phyloP scores from a whole-genome alignment of 1,284 basidiomycete species.

The Sanghuangporus weigelae region DNA sequence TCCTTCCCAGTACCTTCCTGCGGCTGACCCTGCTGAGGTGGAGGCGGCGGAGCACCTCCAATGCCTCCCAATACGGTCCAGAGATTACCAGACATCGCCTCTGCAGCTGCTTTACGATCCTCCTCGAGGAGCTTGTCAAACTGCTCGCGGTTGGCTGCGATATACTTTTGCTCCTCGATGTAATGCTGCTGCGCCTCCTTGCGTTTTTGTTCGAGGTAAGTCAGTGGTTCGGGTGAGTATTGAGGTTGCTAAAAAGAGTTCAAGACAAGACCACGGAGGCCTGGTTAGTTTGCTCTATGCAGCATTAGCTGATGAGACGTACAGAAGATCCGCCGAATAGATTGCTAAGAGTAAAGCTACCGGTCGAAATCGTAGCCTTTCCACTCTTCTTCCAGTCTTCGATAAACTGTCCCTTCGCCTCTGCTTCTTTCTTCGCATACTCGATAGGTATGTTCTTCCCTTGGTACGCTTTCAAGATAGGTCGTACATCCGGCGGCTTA shows the following conservation, averaged over 20 bases:
- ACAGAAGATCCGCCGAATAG: conserved; percentile 48
- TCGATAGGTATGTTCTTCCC: conserved; percentile 88
- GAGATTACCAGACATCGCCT: conserved; percentile 48
- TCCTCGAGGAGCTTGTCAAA: conserved; percentile 78
- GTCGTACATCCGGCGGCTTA: conserved; percentile 80
- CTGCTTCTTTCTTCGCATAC: conserved; percentile 84
- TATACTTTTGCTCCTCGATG: conserved; percentile 84
- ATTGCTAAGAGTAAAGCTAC: conserved; percentile 52
- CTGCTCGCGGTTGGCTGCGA: conserved; percentile 74
- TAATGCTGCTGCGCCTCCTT: conserved; percentile 83
- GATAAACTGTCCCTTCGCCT: conserved; percentile 70
- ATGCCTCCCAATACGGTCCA: conserved; percentile 34
- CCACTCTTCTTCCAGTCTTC: conserved; percentile 78
- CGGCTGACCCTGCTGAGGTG: neutral
- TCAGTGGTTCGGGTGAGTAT: conserved; percentile 52
- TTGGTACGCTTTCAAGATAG: conserved; percentile 78
- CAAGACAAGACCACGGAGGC: too few relatives aligned
- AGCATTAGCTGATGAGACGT: neutral
- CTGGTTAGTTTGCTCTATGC: too few relatives aligned
- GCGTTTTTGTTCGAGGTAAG: conserved; percentile 89
- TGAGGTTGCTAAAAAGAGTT: conserved; percentile 21
- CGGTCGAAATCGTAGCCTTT: conserved; percentile 37
- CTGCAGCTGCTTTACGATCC: conserved; percentile 75
- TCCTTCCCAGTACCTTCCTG: neutral
- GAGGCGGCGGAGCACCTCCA: conserved; percentile 20